A percentile compares a stretch with the other conserved stretches of the same genome.
phyloP scores from a whole-genome alignment of 2,329 filamentous ascomycete genomes.

The Rutstroemia sp. region DNA sequence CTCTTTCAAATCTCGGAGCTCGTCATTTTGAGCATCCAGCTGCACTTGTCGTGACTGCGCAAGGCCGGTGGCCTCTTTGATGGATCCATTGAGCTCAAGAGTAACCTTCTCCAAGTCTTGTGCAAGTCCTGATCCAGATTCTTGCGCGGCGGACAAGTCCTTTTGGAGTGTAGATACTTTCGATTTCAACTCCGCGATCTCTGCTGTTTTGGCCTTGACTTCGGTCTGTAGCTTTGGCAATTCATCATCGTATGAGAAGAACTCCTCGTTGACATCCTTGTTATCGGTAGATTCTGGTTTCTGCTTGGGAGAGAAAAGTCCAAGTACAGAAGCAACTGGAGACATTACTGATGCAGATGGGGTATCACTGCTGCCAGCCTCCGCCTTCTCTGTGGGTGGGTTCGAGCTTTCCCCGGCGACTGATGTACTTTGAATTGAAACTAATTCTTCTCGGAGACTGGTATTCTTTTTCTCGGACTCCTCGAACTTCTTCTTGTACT shows the following conservation, averaged over 20 bases:
- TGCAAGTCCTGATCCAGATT: constrained; percentile 60
- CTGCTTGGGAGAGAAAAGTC: constrained; percentile 43
- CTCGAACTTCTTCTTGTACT: constrained; percentile 69
- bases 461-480: constrained; percentile 57
- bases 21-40: constrained; percentile 20
- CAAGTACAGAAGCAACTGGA: constrained; percentile 40
- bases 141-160: constrained; percentile 64
- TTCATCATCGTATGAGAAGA: constrained; percentile 91
- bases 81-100: constrained; percentile 57
- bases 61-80: constrained; percentile 49
- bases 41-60: constrained; percentile 16
- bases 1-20: constrained; percentile 22
- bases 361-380: constrained; percentile 22
- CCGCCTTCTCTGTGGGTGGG: constrained; percentile 16
- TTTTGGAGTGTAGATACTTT: constrained; percentile 62
- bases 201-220: constrained; percentile 59
- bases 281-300: constrained; percentile 33
- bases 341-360: constrained; percentile 36
- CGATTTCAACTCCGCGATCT: constrained; percentile 62
- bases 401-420: constrained; percentile 30
- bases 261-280: constrained; percentile 51
- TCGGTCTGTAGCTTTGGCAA: constrained; percentile 74
- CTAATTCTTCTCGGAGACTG: constrained; percentile 56
- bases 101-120: constrained; percentile 33
- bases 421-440: constrained; percentile 39